Base-by-base conservation (phyloP, 768 basidiomycete genomes). In the Auriscalpium orientale region DNA sequence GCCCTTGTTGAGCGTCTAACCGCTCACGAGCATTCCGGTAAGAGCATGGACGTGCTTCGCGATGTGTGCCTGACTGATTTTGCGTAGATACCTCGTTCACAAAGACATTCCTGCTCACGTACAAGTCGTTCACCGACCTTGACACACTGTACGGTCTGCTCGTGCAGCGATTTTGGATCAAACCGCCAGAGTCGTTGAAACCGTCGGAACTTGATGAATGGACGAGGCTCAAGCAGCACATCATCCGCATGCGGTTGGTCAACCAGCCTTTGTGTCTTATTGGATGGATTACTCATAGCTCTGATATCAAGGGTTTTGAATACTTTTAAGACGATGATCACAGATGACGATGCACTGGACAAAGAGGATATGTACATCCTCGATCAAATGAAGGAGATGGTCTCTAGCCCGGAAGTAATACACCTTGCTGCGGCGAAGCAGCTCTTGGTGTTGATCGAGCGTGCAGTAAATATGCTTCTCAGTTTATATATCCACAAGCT, bases 61-160 rank as follows among this genome's bases (percentile, higher is more conserved):
- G 13, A 46, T 33, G 13, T 45, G n/a, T 50, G 20, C 36, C 11
- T 16, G 43, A 46, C 44, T 57, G 18, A 61, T 55, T 6, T 49
- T 20, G 38, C 53, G 21, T 57, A n/a, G 89, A 97, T 69, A 79
- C 85, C 0, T 80, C 81, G 8, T 95, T 87, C 71, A 89, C 79
- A 68, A 85, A 87, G 67, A 86, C 94, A 1, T 98, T 98, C 79
- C 72, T 98, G 61, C 87, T 97, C 82, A 97, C 95, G 1, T 97
- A 91, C 77, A 91, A 94, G 66, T 94, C 92, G 1, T 98, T 98
- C 70, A 91, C 90, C 15, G 85, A 84, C 6, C 74, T 89, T 46
- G 81, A 89, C 55, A 86, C 92, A 49, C 73, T 98, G 9, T 86
- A 95, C 54, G 85, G 92, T 56, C 76, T 88, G 16, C 83, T 98